phyloP scores from a whole-genome alignment of 1,284 basidiomycete genomes.

The Irpex sp. region DNA sequence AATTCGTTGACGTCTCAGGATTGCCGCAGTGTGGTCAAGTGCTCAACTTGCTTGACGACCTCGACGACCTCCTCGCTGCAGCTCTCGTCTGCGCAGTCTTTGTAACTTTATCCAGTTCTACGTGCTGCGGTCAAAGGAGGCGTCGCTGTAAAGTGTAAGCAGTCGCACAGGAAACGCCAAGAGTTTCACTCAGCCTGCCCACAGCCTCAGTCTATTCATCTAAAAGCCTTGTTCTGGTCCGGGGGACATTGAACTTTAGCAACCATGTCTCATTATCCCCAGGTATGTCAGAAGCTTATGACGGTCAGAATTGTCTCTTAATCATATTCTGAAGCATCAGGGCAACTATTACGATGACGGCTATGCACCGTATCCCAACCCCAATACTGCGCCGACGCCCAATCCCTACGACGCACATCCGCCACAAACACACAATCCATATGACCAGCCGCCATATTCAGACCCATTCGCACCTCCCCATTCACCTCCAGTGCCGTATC shows the following conservation, averaged over 20 bases:
- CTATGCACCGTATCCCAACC: slow-evolving; percentile 22
- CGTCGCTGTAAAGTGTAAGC: not conserved
- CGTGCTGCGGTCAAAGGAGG: not conserved
- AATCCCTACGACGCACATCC: slow-evolving; percentile 21
- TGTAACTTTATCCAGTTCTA: not conserved
- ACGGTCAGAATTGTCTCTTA: not conserved
- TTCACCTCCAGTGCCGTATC: slow-evolving; percentile 9
- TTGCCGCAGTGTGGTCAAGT: not conserved
- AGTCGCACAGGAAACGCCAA: not conserved
- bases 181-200: not conserved
- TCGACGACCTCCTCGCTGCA: not conserved
- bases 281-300: slow-evolving; percentile 5
- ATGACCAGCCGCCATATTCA: slow-evolving; percentile 26
- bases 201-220: slow-evolving; percentile 2
- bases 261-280: slow-evolving; percentile 17
- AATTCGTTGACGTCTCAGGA: not conserved
- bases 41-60: not conserved
- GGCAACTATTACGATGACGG: slow-evolving; percentile 24
- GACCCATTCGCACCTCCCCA: slow-evolving; percentile 23
- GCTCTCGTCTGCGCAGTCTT: not conserved
- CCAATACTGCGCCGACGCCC: slow-evolving; percentile 14
- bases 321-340: not conserved
- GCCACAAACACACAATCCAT: slow-evolving; percentile 25
- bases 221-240: not conserved
- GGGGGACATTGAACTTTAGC: not conserved